Percentiles rank a stretch among this genome's conserved stretches.
phyloP scores from a whole-genome alignment of 2,329 filamentous ascomycete genomes.

The Cladosporium sp. region DNA sequence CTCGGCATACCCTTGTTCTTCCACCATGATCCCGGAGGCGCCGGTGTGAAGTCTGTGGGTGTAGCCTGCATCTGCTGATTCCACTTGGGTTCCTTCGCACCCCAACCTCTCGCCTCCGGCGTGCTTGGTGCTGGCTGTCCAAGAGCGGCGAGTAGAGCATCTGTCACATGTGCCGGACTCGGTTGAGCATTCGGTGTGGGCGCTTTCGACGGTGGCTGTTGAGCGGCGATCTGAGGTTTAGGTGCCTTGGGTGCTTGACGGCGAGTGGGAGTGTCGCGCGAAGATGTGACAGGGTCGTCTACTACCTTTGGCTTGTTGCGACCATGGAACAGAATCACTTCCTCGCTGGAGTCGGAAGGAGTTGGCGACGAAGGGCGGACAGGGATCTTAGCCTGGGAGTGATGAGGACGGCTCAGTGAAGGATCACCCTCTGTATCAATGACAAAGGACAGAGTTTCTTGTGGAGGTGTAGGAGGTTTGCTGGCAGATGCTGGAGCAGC shows the following conservation, averaged over 20 bases:
- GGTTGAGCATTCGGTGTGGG: neutral
- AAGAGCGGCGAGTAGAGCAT: constrained; percentile 21
- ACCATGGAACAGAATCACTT: constrained; percentile 66
- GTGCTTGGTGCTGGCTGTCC: neutral
- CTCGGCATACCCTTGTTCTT: constrained; percentile 19
- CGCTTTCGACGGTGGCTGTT: neutral
- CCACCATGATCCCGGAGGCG: constrained; percentile 25
- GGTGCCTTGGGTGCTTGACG: neutral
- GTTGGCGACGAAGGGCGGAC: constrained; percentile 38
- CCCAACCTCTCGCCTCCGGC: constrained; percentile 21
- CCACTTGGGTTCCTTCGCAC: constrained; percentile 16
- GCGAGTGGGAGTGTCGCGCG: neutral
- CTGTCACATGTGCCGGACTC: constrained; percentile 15
- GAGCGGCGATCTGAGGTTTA: neutral
- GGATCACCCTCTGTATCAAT: constrained; percentile 32
- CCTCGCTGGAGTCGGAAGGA: constrained; percentile 62
- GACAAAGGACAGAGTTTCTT: constrained; percentile 23
- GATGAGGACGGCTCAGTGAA: constrained; percentile 18
- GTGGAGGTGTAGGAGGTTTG: constrained; percentile 10
- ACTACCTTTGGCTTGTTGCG: constrained; percentile 33
- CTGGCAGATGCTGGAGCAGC: neutral
- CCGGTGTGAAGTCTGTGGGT: constrained; percentile 22
- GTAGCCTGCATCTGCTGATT: constrained; percentile 9
- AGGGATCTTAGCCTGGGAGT: constrained; percentile 10
- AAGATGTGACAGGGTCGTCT: constrained; percentile 22